Percentiles rank a stretch among this genome's conserved stretches.
These are phyloP conservation scores for Leersia perrieri DNA, from an alignment of 176 grass and related monocot species.

Conservation along the genomic window DNA sequence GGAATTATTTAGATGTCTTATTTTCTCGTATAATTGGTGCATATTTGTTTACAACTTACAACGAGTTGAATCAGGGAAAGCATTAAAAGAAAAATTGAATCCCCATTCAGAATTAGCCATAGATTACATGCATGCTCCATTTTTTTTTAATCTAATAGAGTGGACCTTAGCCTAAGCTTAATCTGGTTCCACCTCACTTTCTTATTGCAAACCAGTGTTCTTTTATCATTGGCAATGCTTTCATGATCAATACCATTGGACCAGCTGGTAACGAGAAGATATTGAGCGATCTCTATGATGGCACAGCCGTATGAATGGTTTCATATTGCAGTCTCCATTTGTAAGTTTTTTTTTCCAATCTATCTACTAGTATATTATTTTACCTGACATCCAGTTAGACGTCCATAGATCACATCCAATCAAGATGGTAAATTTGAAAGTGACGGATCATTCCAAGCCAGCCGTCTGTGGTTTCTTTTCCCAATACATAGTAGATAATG, in stretches of 20 bases:
- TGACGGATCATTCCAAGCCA: neutral
- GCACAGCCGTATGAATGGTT: too few species aligned
- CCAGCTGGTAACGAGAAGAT: too few species aligned
- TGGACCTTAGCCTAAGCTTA: too few species aligned
- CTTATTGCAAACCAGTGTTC: too few species aligned
- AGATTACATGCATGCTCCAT: neutral
- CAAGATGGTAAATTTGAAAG: neutral
- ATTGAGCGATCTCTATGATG: too few species aligned
- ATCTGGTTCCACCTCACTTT: too few species aligned
- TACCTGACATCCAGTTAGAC: neutral
- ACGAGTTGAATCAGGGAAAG: neutral
- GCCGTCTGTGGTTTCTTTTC: too few species aligned
- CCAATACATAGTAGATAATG: too few species aligned
- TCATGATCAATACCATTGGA: too few species aligned
- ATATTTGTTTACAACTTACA: neutral
- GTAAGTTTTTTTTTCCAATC: neutral
- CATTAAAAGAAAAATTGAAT: neutral
- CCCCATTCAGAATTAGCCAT: neutral
- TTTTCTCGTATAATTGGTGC: neutral
- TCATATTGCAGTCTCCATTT: too few species aligned
- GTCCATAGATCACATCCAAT: neutral
- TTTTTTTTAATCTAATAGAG: too few species aligned
- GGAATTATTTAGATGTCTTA: neutral
- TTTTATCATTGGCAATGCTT: too few species aligned
- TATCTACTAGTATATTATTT: neutral